Evolutionary conservation across 257 asterid species (phyloP).

Genomic region (Nicotiana tabacum): DNA sequence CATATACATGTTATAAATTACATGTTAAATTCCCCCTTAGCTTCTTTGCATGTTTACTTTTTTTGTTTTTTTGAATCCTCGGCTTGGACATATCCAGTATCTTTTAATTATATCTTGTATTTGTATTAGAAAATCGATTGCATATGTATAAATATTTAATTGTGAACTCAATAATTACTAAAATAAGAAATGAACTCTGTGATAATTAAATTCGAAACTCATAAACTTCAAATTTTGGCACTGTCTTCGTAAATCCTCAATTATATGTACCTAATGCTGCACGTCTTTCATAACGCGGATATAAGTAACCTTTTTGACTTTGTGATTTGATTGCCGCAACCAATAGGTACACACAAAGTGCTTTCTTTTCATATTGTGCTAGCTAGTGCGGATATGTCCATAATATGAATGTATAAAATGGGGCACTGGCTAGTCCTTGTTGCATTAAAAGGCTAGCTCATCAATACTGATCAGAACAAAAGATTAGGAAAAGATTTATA

Average conservation of each 20-base stretch:
- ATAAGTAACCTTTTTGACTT: slow-evolving; percentile 26
- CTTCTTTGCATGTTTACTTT: too few relatives aligned
- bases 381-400: slow-evolving; percentile 16
- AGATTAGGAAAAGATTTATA: neutral
- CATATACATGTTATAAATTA: too few relatives aligned
- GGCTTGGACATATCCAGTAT: too few relatives aligned
- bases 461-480: neutral
- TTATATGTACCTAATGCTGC: neutral
- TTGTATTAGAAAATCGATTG: too few relatives aligned
- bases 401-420: slow-evolving; percentile 29
- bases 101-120: too few relatives aligned
- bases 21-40: too few relatives aligned
- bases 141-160: too few relatives aligned
- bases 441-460: neutral
- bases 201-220: too few relatives aligned
- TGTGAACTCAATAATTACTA: too few relatives aligned
- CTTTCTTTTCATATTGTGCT: slow-evolving; percentile 7
- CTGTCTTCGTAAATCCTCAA: neutral
- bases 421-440: neutral
- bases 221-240: too few relatives aligned
- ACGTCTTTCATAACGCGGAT: slow-evolving; percentile 7
- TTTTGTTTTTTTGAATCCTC: too few relatives aligned
- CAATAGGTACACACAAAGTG: slow-evolving; percentile 18
- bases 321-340: slow-evolving; percentile 24
- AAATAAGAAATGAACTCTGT: too few relatives aligned